These are phyloP conservation scores for Aspergillus sp. DNA, from an alignment of 2,329 filamentous ascomycete genomes.

Conservation along the genomic window DNA sequence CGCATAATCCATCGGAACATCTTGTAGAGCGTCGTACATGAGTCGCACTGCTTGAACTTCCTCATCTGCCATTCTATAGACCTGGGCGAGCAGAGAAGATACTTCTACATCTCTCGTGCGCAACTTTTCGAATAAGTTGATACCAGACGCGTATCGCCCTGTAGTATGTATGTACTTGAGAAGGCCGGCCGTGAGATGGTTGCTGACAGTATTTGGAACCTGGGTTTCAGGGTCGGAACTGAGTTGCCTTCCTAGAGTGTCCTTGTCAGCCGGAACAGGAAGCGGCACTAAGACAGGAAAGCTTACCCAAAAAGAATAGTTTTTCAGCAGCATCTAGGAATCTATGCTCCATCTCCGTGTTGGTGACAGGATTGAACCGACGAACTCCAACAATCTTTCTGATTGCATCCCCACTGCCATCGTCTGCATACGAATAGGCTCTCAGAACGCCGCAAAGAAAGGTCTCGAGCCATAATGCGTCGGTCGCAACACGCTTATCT, in stretches of 20 bases:
- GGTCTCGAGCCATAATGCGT: conserved; percentile 94
- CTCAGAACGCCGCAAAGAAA: conserved; percentile 93
- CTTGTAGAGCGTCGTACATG: conserved; percentile 82
- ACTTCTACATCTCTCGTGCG: conserved; percentile 89
- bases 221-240: conserved; percentile 97
- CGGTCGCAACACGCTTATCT: conserved; percentile 88
- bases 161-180: conserved; percentile 95
- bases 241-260: conserved; percentile 75
- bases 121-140: conserved; percentile 97
- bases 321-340: conserved; percentile 93
- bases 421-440: conserved; percentile 94
- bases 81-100: conserved; percentile 84
- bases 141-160: conserved; percentile 88
- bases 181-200: conserved; percentile 90
- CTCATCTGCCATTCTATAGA: conserved; percentile 92
- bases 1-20: conserved; percentile 96
- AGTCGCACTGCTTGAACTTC: conserved; percentile 93
- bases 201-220: conserved; percentile 93
- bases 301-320: conserved; percentile 83
- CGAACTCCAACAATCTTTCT: conserved; percentile 97
- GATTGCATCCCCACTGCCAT: conserved; percentile 90
- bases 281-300: not conserved
- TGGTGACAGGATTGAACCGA: conserved; percentile 95
- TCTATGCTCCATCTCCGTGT: conserved; percentile 95
- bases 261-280: conserved; percentile 19